A percentile compares a stretch with the other conserved stretches of the same genome.
These are phyloP conservation scores for Boletus rubroflammeus DNA, from an alignment of 768 basidiomycete genomes.

Conservation along the genomic window DNA sequence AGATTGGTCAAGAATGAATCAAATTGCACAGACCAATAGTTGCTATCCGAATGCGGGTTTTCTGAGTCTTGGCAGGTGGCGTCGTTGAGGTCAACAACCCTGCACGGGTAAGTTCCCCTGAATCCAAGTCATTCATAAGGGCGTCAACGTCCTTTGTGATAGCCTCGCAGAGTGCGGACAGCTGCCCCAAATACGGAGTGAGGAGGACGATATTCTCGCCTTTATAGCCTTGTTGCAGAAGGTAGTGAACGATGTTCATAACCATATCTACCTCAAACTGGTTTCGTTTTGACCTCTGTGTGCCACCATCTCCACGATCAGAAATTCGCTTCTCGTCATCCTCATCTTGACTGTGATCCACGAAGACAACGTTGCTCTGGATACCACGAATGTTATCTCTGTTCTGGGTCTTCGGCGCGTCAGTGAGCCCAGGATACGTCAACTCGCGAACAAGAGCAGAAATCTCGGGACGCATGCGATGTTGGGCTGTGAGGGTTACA, in stretches of 20 bases:
- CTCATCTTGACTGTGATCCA: conserved; percentile 55
- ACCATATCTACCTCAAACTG: conserved; percentile 59
- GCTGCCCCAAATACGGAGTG: conserved; percentile 68
- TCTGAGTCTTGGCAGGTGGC: conserved; percentile 33
- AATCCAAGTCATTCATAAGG: conserved; percentile 60
- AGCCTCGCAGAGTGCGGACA: conserved; percentile 45
- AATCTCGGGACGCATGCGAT: conserved; percentile 75
- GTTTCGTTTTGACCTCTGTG: conserved; percentile 60
- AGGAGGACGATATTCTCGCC: conserved; percentile 59
- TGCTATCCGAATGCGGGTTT: conserved; percentile 50
- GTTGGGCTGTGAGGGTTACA: conserved; percentile 50
- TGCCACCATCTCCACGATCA: conserved; percentile 45
- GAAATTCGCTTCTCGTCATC: conserved; percentile 40
- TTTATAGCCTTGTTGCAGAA: conserved; percentile 65
- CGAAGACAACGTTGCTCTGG: conserved; percentile 55
- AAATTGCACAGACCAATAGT: conserved; percentile 52
- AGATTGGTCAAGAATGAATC: not conserved
- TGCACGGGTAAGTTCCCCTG: conserved; percentile 51
- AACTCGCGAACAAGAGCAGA: conserved; percentile 56
- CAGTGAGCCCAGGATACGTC: conserved; percentile 62
- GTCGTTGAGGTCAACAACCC: conserved; percentile 45
- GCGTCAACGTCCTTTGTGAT: conserved; percentile 51
- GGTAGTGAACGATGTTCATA: conserved; percentile 60
- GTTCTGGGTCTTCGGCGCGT: conserved; percentile 47
- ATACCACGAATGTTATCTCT: conserved; percentile 55